Evolutionary conservation across 805 yeast genomes (phyloP).

Genomic region (Zygoascus tannicola): DNA sequence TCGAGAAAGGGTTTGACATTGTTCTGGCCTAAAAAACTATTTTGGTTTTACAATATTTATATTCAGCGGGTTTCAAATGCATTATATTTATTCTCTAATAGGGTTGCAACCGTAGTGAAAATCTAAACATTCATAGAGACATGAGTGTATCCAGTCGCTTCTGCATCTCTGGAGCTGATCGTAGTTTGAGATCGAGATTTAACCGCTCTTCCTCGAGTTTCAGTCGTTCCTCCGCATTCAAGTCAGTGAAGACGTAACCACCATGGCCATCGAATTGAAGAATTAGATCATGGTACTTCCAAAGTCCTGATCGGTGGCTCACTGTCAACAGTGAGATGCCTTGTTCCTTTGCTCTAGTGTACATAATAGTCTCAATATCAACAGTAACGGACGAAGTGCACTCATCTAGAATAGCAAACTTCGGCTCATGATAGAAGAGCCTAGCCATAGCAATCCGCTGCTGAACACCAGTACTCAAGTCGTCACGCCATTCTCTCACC

Average conservation of each 20-base stretch:
- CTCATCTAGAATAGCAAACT: conserved; percentile 90
- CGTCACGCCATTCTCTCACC: conserved; percentile 78
- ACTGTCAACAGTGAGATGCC: conserved; percentile 82
- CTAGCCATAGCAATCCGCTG: conserved; percentile 91
- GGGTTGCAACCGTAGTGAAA: too few relatives aligned
- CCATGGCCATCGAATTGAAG: conserved; percentile 84
- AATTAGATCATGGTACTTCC: conserved; percentile 82
- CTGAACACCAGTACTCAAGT: conserved; percentile 83
- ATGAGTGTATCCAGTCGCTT: conserved; percentile 54
- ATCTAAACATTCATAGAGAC: too few relatives aligned
- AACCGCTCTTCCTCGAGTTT: conserved; percentile 70
- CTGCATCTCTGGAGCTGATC: conserved; percentile 58
- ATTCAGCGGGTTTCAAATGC: too few relatives aligned
- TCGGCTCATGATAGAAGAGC: conserved; percentile 81
- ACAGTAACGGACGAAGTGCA: conserved; percentile 93
- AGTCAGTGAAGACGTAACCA: conserved; percentile 48
- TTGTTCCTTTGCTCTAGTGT: conserved; percentile 64
- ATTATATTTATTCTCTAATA: too few relatives aligned
- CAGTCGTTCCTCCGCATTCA: conserved; percentile 67
- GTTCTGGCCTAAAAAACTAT: conserved; percentile 37
- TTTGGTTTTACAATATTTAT: too few relatives aligned
- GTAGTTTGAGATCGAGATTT: conserved; percentile 55
- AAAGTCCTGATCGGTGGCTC: conserved; percentile 83
- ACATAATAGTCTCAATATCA: conserved; percentile 84
- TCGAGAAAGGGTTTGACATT: conserved; percentile 34